These are phyloP conservation scores for Talaromyces sp. DNA, from an alignment of 2,329 filamentous ascomycete genomes.

Conservation along the genomic window DNA sequence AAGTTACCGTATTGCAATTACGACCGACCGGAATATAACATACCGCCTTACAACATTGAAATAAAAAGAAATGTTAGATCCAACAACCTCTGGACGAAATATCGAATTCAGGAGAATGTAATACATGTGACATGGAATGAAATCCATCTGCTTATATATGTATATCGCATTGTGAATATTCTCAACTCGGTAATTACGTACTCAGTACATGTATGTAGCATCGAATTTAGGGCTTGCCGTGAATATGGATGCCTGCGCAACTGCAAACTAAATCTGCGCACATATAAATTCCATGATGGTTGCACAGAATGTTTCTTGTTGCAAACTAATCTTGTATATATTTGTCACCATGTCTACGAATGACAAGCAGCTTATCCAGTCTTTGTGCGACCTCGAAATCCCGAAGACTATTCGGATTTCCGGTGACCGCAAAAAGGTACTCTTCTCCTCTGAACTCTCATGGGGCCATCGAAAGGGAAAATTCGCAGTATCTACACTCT, in stretches of 20 bases:
- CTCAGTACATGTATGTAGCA: too few relatives aligned
- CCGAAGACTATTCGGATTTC: slow-evolving; percentile 1
- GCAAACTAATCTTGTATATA: not conserved
- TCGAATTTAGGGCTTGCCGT: not conserved
- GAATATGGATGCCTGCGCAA: not conserved
- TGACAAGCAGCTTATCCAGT: not conserved
- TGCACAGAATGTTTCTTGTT: too few relatives aligned
- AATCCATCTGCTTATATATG: too few relatives aligned
- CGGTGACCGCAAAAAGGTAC: not conserved
- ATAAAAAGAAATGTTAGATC: not conserved
- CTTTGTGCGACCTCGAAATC: slow-evolving; percentile 1
- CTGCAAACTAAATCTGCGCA: not conserved
- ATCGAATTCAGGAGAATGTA: too few relatives aligned
- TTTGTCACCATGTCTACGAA: not conserved
- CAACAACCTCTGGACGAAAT: not conserved
- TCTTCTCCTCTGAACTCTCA: slow-evolving; percentile 1
- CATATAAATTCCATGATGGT: not conserved
- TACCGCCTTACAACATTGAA: too few relatives aligned
- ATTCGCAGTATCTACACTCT: slow-evolving; percentile 4
- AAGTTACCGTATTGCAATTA: not conserved
- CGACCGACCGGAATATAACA: too few relatives aligned
- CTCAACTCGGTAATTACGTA: not conserved
- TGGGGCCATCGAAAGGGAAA: slow-evolving; percentile 2
- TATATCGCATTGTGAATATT: not conserved
- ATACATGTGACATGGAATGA: not conserved